Percentiles rank a stretch among this genome's conserved stretches.
Conservation (phyloP, 495 filamentous ascomycete genomes). For the Pyrenopolyporus hunteri region DNA sequence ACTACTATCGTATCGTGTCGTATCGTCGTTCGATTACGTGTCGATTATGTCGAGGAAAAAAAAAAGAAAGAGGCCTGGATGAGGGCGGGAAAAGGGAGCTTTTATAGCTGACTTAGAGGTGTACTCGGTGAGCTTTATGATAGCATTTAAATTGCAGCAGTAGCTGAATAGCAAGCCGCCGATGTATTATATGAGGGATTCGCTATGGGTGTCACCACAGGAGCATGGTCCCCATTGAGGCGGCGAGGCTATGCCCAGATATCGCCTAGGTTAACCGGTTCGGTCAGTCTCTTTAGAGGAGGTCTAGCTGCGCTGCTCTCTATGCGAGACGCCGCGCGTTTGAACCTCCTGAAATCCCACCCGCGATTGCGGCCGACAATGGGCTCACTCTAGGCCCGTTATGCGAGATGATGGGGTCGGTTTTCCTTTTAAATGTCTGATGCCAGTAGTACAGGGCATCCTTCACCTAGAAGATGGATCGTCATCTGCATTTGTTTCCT, state of each 20-base stretch:
- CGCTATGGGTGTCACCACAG: too few relatives aligned
- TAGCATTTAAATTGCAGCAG: too few relatives aligned
- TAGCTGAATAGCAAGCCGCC: too few relatives aligned
- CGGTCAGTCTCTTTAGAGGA: conserved; percentile 4
- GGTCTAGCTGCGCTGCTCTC: conserved; percentile 10
- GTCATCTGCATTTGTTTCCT: conserved; percentile 12
- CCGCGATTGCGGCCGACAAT: conserved; percentile 15
- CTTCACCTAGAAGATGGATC: conserved; percentile 20
- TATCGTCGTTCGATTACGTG: too few relatives aligned
- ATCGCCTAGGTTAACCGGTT: conserved; percentile 11
- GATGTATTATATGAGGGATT: too few relatives aligned
- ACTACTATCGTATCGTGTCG: too few relatives aligned
- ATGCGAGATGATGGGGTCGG: conserved; percentile 4
- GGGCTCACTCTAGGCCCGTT: conserved; percentile 23
- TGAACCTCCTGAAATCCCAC: conserved; percentile 32
- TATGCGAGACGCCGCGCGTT: conserved; percentile 28
- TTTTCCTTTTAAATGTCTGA: conserved; percentile 17
- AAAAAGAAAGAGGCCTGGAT: too few relatives aligned
- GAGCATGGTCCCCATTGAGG: too few relatives aligned
- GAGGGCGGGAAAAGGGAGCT: too few relatives aligned
- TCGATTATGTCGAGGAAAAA: too few relatives aligned
- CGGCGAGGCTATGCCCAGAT: conserved; percentile 5
- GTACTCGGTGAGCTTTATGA: too few relatives aligned
- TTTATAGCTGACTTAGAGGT: too few relatives aligned
- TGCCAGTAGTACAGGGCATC: conserved; percentile 6